These are phyloP conservation scores for Annona cherimola DNA, from an alignment of 164 flowering plant species.

Conservation along the genomic window DNA sequence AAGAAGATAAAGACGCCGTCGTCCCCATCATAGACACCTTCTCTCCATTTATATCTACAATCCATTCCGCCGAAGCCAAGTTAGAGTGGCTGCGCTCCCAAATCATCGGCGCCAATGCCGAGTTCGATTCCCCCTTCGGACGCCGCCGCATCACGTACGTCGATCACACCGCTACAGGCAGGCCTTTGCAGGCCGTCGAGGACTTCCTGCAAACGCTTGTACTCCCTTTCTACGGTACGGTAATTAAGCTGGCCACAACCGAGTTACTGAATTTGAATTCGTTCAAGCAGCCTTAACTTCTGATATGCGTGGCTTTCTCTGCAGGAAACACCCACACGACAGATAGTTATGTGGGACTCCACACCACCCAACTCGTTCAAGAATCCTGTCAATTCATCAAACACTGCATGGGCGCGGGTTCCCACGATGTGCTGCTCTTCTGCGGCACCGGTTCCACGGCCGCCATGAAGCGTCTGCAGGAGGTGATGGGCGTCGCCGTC, in stretches of 20 bases:
- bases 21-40: neutral
- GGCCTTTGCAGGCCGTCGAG: slow-evolving; percentile 9
- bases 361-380: slow-evolving; percentile 3
- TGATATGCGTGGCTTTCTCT: too few relatives aligned
- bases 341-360: slow-evolving; percentile 13
- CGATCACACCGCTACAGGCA: slow-evolving; percentile 14
- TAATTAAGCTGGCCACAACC: too few relatives aligned
- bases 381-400: slow-evolving; percentile 8
- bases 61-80: neutral
- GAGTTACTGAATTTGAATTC: too few relatives aligned
- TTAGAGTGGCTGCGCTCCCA: slow-evolving; percentile 9
- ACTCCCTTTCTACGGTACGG: slow-evolving; percentile 14
- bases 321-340: slow-evolving; percentile 15
- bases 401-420: slow-evolving; percentile 6
- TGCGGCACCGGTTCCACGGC: slow-evolving; percentile 10
- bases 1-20: neutral
- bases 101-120: slow-evolving; percentile 7
- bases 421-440: slow-evolving; percentile 10
- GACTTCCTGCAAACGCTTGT: slow-evolving; percentile 5
- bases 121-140: slow-evolving; percentile 11
- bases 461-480: slow-evolving; percentile 9
- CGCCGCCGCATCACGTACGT: slow-evolving; percentile 10
- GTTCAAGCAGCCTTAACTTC: too few relatives aligned
- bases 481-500: slow-evolving; percentile 14
- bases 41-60: neutral